Percentiles rank a stretch among this genome's conserved stretches.
Evolutionary conservation across 371 early-diverging fungal species (phyloP).

Genomic region (Mortierella sp.): DNA sequence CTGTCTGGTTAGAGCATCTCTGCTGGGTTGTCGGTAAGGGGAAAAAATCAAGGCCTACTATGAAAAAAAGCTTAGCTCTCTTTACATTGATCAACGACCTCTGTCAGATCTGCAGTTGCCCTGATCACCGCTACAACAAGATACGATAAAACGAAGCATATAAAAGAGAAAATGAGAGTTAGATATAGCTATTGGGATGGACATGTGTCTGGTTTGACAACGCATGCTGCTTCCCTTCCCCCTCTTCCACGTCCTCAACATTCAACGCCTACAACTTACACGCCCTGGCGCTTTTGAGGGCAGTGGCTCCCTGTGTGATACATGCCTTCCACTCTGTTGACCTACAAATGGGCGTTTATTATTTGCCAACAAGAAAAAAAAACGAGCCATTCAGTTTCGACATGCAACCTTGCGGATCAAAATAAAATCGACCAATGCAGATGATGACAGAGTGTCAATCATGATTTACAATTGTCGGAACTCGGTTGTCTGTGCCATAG

Average conservation of each 20-base stretch:
- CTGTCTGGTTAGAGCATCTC: background rate
- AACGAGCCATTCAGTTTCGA: background rate
- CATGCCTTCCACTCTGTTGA: constrained; percentile 45
- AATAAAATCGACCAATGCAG: background rate
- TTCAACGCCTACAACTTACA: constrained; percentile 21
- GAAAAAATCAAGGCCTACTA: too few relatives aligned
- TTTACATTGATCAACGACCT: constrained; percentile 35
- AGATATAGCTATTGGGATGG: background rate
- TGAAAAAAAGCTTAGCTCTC: background rate
- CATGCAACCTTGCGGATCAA: background rate
- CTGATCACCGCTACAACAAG: constrained; percentile 23
- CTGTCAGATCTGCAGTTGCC: constrained; percentile 32
- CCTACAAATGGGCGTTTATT: constrained; percentile 12
- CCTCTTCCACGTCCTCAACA: background rate
- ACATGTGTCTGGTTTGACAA: too few relatives aligned
- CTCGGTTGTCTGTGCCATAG: constrained; percentile 33
- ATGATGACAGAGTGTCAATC: background rate
- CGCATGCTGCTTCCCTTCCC: background rate
- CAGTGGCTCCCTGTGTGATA: constrained; percentile 21
- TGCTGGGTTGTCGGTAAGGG: too few relatives aligned
- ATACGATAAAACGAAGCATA: background rate
- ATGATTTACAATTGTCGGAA: constrained; percentile 44
- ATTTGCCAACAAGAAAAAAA: constrained; percentile 9
- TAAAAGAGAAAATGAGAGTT: background rate
- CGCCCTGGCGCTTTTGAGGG: constrained; percentile 45